Percentiles rank a stretch among this genome's conserved stretches.
Evolutionary conservation across 257 asterid species (phyloP).

Genomic region (Solanum phureja): DNA sequence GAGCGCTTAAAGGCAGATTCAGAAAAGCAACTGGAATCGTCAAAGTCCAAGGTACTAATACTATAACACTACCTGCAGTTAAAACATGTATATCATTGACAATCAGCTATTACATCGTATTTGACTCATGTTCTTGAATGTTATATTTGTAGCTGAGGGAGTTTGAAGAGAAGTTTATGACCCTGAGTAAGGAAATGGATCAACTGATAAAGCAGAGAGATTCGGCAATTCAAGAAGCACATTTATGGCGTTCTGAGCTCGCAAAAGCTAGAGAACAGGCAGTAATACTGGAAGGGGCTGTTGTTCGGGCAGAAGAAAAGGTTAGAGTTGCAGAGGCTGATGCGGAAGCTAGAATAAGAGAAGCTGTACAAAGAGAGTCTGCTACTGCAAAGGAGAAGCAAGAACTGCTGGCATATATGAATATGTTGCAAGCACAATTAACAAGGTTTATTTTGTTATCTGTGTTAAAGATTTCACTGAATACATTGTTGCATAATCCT

Average conservation of each 20-base stretch:
- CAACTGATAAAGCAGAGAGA: conserved; percentile 66
- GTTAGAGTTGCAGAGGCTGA: conserved; percentile 73
- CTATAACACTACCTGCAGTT: not conserved
- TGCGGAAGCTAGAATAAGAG: conserved; percentile 75
- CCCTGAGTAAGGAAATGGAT: conserved; percentile 63
- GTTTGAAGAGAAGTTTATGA: conserved; percentile 45
- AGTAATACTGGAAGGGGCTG: conserved; percentile 92
- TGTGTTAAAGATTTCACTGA: not conserved
- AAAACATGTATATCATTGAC: not conserved
- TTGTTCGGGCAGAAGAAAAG: conserved; percentile 90
- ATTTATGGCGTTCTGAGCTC: conserved; percentile 97
- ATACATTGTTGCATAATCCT: not conserved
- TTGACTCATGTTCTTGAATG: not conserved
- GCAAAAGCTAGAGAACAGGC: conserved; percentile 90
- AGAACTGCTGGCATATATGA: conserved; percentile 60
- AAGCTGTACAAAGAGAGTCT: conserved; percentile 55
- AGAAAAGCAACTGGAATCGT: conserved; percentile 46
- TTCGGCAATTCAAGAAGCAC: conserved; percentile 77
- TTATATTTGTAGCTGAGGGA: conserved; percentile 45
- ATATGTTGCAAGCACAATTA: conserved; percentile 66
- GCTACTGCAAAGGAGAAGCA: conserved; percentile 70
- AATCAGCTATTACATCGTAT: not conserved
- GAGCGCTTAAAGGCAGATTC: conserved; percentile 63
- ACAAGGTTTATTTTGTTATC: conserved; percentile 36
- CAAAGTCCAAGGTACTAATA: conserved; percentile 39